phyloP scores from a whole-genome alignment of 2,329 filamentous ascomycete species.

The Colletotrichum sansevieriae region DNA sequence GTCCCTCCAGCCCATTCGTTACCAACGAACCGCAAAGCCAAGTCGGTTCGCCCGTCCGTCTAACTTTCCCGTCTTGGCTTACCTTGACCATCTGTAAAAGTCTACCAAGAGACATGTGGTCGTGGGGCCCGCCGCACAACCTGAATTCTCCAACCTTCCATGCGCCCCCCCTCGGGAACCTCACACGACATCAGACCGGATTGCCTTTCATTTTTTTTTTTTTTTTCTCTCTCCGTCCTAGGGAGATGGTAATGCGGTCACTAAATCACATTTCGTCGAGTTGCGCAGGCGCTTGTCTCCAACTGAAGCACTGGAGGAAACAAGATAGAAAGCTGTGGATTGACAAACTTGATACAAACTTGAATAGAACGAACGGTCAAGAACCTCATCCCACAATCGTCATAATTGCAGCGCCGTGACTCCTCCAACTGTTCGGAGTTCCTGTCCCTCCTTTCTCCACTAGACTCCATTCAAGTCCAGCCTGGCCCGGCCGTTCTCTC shows the following conservation, averaged over 20 bases:
- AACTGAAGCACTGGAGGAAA: neutral
- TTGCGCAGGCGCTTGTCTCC: neutral
- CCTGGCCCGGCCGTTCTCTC: too few species aligned
- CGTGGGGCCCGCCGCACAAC: neutral
- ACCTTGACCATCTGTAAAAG: too few species aligned
- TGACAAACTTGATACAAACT: neutral
- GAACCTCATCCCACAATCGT: neutral
- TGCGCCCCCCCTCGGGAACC: neutral
- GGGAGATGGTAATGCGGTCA: too few species aligned
- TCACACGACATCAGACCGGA: slow-evolving; percentile 12
- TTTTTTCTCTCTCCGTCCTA: neutral
- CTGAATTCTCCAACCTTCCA: neutral
- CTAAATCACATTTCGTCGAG: neutral
- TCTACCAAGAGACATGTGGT: too few species aligned
- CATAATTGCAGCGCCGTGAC: slow-evolving; percentile 9
- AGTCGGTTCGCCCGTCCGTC: too few species aligned
- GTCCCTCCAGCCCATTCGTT: too few species aligned
- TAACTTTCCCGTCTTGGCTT: too few species aligned
- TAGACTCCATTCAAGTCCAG: neutral
- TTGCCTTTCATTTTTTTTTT: too few species aligned
- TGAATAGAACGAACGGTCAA: neutral
- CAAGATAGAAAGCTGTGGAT: slow-evolving; percentile 1
- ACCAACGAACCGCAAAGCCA: too few species aligned
- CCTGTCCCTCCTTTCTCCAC: neutral
- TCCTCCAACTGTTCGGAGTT: neutral